Conservation (phyloP, 2,329 filamentous ascomycete species). For the Paraconiothyrium sp. region DNA sequence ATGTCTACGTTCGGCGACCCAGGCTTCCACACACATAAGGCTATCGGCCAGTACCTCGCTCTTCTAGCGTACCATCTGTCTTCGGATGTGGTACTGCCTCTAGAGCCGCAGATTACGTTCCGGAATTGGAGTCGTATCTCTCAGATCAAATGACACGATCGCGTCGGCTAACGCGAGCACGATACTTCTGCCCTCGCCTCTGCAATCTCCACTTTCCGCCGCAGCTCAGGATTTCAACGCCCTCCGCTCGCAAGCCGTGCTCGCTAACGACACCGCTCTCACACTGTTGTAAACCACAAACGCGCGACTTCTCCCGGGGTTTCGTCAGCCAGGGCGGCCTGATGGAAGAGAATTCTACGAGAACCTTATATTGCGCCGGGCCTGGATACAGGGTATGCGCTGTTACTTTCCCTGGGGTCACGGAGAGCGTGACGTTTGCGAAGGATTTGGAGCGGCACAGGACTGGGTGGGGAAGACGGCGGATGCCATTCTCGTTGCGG, state of each 20-base stretch:
- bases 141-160: constrained; percentile 40
- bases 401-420: constrained; percentile 50
- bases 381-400: constrained; percentile 51
- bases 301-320: constrained; percentile 56
- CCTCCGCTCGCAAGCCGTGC: constrained; percentile 42
- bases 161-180: constrained; percentile 33
- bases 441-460: constrained; percentile 39
- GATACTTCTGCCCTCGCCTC: constrained; percentile 42
- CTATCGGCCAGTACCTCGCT: constrained; percentile 59
- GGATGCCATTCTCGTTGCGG: constrained; percentile 43
- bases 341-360: constrained; percentile 56
- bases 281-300: constrained; percentile 54
- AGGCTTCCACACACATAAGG: constrained; percentile 59
- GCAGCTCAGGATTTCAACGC: constrained; percentile 39
- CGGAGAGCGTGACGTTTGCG: constrained; percentile 49
- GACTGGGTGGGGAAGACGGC: constrained; percentile 50
- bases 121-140: constrained; percentile 50
- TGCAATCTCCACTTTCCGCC: constrained; percentile 50
- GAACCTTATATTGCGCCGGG: constrained; percentile 59
- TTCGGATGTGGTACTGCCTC: constrained; percentile 51
- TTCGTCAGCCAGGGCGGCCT: constrained; percentile 59
- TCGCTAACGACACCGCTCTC: constrained; percentile 38
- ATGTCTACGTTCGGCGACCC: constrained; percentile 63
- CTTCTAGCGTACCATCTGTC: constrained; percentile 56
- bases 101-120: constrained; percentile 50